A percentile compares a stretch with the other conserved stretches of the same genome.
These are phyloP conservation scores for Mycena pura DNA, from an alignment of 768 basidiomycete species.

Conservation along the genomic window DNA sequence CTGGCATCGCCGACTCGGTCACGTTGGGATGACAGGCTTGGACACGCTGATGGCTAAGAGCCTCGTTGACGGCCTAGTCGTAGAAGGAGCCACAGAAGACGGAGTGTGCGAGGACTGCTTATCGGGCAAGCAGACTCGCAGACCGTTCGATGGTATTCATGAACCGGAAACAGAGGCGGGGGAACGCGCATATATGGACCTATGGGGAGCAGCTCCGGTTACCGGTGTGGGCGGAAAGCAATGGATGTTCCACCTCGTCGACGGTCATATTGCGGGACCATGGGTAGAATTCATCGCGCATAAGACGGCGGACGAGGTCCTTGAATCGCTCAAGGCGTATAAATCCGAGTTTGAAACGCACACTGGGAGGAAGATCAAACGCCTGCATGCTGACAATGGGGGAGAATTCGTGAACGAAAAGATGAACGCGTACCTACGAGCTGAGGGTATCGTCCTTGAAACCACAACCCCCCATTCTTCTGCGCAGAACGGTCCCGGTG, in stretches of 20 bases:
- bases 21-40: neutral
- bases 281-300: neutral
- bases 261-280: slow-evolving; percentile 2
- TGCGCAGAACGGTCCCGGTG: slow-evolving; percentile 38
- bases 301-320: neutral
- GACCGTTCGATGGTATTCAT: slow-evolving; percentile 8
- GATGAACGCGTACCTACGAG: neutral
- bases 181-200: slow-evolving; percentile 9
- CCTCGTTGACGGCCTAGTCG: neutral
- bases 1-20: slow-evolving; percentile 4
- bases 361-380: neutral
- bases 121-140: neutral
- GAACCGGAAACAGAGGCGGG: slow-evolving; percentile 6
- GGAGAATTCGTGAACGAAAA: slow-evolving; percentile 1
- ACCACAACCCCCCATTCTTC: slow-evolving; percentile 37
- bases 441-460: slow-evolving; percentile 19
- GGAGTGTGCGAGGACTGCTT: slow-evolving; percentile 13
- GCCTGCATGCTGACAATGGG: neutral
- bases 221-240: neutral
- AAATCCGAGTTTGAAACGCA: slow-evolving; percentile 5
- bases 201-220: slow-evolving; percentile 9
- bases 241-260: neutral
- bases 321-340: neutral
- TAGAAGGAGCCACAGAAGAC: neutral
- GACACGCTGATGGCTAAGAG: neutral